phyloP scores from a whole-genome alignment of 192 early-diverging fungal genomes.

The Podila epicladia region DNA sequence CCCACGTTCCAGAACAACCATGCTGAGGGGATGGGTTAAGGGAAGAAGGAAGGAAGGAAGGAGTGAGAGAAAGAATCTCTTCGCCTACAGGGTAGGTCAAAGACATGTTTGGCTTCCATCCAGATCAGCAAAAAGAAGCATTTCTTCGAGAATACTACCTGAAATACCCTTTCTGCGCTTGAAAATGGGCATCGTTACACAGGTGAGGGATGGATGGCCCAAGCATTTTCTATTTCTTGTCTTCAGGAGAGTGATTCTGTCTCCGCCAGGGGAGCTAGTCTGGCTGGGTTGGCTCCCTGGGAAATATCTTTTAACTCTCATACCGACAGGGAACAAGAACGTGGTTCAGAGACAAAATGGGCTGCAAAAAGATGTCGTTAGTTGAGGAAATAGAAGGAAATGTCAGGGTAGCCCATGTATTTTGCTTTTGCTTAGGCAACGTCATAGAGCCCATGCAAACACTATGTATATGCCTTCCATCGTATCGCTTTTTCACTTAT shows the following conservation, averaged over 20 bases:
- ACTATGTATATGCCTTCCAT: neutral
- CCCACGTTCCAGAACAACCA: too few relatives aligned
- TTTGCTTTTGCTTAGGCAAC: slow-evolving; percentile 1
- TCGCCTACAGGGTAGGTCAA: too few relatives aligned
- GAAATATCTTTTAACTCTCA: neutral
- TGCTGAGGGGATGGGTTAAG: too few relatives aligned
- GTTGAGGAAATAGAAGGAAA: neutral
- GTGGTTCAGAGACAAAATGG: neutral
- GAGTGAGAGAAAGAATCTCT: too few relatives aligned
- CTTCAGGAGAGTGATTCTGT: neutral
- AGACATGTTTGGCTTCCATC: too few relatives aligned
- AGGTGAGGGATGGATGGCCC: neutral
- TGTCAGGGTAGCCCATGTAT: too few relatives aligned
- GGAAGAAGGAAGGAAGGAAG: too few relatives aligned
- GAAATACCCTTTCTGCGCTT: neutral
- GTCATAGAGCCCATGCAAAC: neutral
- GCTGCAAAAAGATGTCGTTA: neutral
- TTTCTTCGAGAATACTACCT: slow-evolving; percentile 70
- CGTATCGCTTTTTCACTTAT: neutral
- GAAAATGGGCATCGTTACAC: neutral
- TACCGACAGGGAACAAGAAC: neutral
- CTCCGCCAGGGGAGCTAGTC: neutral
- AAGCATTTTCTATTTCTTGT: neutral
- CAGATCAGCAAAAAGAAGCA: slow-evolving; percentile 70
- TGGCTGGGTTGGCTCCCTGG: neutral